Base-by-base conservation (phyloP, 2,329 filamentous ascomycete species). In the Calonectria leucothoes region DNA sequence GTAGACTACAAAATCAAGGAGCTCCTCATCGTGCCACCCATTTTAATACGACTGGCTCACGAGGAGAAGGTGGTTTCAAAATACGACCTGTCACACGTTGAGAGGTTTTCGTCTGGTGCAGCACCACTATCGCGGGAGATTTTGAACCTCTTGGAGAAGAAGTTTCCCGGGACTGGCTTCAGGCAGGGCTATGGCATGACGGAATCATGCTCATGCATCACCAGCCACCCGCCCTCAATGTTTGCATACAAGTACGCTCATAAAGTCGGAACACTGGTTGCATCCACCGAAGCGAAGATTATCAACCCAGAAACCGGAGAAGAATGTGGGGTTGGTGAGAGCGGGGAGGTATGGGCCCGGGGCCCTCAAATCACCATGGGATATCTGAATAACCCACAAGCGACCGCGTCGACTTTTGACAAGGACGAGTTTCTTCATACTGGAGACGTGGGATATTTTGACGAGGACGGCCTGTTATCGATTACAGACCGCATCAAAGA, bases 171-270 rank as follows among this genome's bases (percentile, higher is more conserved):
- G 1, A 91, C 88, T 0, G 90, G 90, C 0, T 92, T 93, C 82
- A 91, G 91, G 77, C 91, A 93, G 78, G 91, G 91, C 2, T 93
- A 93, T 77, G 92, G 92, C 33, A 93, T 94, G 91, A 94, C 92
- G 0, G 92, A 93, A 81, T 89, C 87, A 0, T 93, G 91, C 80
- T 87, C 86, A 2, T 93, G 90, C 75, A 91, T 94, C 74, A 92
- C 91, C 0, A 87, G 89, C 0, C 91, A 93, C 68, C 90, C 91
- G 6, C 88, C 88, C 0, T 85, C 87, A 1, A 87, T 88, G 61
- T 91, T 89, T 73, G 85, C 85, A 15, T 93, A 90, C 83, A 87
- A 88, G 61, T 90, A 93, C 74, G 91, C 88, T 0, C 86, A 90
- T 75, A 86, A 84, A 0, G 90, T 90, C 3, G 91, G 91, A 31